These are phyloP conservation scores for Phytopythium delawarense DNA, from an alignment of 352 stramenopile genomes.

Conservation along the genomic window DNA sequence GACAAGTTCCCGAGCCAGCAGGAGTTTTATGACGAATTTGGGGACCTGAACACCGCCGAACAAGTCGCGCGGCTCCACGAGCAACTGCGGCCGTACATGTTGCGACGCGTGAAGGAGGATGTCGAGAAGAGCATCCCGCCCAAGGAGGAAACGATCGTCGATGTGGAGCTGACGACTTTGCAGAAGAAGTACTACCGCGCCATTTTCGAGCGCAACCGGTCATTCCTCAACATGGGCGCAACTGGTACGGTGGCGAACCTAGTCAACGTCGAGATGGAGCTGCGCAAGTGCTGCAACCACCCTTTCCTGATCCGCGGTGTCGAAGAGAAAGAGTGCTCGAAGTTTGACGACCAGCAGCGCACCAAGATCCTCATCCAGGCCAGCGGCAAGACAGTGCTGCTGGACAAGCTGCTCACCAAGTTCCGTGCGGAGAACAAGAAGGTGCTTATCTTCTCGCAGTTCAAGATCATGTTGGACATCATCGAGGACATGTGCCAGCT, in stretches of 20 bases:
- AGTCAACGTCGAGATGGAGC: constrained; percentile 99
- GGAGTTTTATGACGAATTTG: constrained; percentile 96
- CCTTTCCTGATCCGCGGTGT: constrained; percentile 98
- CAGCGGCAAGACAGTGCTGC: constrained; percentile 97
- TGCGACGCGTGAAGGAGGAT: constrained; percentile 99
- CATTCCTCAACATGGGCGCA: constrained; percentile 85
- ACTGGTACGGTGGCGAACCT: constrained; percentile 93
- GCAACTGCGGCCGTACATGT: constrained; percentile 97
- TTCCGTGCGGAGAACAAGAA: constrained; percentile 97
- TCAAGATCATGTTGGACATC: constrained; percentile 98
- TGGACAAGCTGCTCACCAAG: constrained; percentile 99
- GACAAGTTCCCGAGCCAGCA: constrained; percentile 94
- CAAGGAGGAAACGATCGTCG: constrained; percentile 99
- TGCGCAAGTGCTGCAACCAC: constrained; percentile 99
- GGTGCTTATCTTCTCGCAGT: constrained; percentile 98
- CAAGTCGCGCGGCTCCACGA: constrained; percentile 96
- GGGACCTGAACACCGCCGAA: constrained; percentile 93
- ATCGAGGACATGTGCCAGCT: constrained; percentile 89
- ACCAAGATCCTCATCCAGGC: constrained; percentile 80
- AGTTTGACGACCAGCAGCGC: constrained; percentile 61
- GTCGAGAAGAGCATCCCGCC: constrained; percentile 99
- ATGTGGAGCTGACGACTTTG: constrained; percentile 99
- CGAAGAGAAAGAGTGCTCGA: constrained; percentile 95
- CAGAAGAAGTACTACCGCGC: constrained; percentile 97
- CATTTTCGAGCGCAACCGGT: constrained; percentile 98